Base-by-base conservation (phyloP, 2,329 filamentous ascomycete species). In the Whalleya microplaca region DNA sequence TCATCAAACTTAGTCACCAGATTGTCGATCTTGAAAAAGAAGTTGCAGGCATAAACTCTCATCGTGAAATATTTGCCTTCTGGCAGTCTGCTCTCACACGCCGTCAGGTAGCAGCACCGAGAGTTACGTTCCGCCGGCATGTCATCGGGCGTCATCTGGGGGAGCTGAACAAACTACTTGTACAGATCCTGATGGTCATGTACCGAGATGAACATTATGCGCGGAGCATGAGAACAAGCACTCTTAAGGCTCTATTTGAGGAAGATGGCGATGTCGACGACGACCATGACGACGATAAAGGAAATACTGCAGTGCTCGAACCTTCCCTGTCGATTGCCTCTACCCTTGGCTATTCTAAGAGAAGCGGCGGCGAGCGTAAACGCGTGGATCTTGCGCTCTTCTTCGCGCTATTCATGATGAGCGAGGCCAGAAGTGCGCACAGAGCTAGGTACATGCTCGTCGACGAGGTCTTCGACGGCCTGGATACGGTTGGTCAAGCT, bases 311-410 rank as follows among this genome's bases (percentile, higher is more conserved):
- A 0, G 55, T 66, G 40, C 62, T 72, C n/a, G 65, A 70, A 50
- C 57, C 53, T 10, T 63, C 66, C 6, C 61, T 69, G 3, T 58
- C 57, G 49, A 56, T 69, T 18, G 48, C 48, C 47, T 49, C 64
- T 10, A 41, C 57, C 14, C 60, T 72, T 8, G 65, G 63, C 2
- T 72, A 72, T 49, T 63, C 67, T 16, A 73, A 73, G 61, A 66
- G 66, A n/a, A 71, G 69, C 58, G 66, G 69, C 21, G 71, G 71
- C 50, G 71, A 73, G 62, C 69, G 71, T n/a, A 73, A 71, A 45
- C 69, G 71, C 42, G 66, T 72, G 32, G 70, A 73, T 55, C 67
- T 73, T 0, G 71, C 71, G 21, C 63, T 73, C 18, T 72, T 73
- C 58, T 72, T 73, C 42, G 69, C 70, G 12, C 63, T 73, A 18